Conservation (phyloP, 2,329 filamentous ascomycete species). For the Neopestalotiopsis rosae region DNA sequence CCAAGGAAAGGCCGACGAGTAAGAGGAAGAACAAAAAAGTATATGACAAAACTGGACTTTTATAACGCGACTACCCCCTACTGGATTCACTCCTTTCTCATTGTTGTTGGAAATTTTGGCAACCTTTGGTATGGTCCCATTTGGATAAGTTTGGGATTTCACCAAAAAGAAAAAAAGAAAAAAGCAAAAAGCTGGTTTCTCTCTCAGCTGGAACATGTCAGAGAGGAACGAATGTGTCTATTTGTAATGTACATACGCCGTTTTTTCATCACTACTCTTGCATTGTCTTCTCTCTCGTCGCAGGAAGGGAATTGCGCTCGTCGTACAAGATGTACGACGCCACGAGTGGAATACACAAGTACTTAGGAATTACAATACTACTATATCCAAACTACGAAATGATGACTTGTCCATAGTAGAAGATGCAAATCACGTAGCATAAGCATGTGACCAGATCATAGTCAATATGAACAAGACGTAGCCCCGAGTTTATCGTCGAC, state of each 20-base stretch:
- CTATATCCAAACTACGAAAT: background rate
- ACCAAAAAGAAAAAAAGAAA: background rate
- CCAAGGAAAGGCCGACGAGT: slow-evolving; percentile 35
- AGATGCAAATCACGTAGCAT: background rate
- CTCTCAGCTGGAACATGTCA: background rate
- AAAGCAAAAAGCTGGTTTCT: background rate
- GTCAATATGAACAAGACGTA: no score
- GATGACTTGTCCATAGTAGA: background rate
- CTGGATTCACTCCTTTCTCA: background rate
- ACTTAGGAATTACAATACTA: background rate
- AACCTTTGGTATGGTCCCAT: background rate
- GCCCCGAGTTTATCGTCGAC: no score
- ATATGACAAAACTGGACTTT: background rate
- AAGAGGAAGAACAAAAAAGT: background rate
- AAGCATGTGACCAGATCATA: no score
- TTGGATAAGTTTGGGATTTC: background rate
- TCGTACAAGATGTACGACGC: background rate
- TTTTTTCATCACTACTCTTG: background rate
- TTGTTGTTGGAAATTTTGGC: background rate
- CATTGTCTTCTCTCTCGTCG: background rate
- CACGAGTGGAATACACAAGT: slow-evolving; percentile 1
- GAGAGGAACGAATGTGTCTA: background rate
- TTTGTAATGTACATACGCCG: background rate
- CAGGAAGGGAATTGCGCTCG: background rate
- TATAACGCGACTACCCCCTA: background rate